Evolutionary conservation across 331 rosid species (phyloP), one percentile per base, ranked within the genome.

Genomic region (Malus hybrid): DNA sequence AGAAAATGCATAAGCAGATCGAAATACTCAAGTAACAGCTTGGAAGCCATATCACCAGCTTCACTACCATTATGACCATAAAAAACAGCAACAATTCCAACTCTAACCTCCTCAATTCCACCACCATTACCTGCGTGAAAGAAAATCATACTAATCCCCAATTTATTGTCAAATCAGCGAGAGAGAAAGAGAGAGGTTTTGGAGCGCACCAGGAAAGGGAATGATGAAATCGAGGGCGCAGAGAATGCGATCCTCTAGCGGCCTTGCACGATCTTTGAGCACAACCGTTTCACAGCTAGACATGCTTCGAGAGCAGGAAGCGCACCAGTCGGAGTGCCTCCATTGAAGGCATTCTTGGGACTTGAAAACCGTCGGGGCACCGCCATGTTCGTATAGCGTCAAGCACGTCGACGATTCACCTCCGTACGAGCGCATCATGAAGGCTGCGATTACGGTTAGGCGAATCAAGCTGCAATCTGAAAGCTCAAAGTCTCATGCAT

Each of bases 331-430:
- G 72, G 88, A 73, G 76, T 88, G 97, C 84, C 86, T 88, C 98
- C 98, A 91, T 72, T 85, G 97, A 42, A 95, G 93, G 72, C 98
- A 94, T 88, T 94, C 91, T 15, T 93, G 97, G 81, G 98, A 93
- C 76, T 83, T 82, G 62, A 93, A 88, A 15, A 93, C 98, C 62
- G 97, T 97, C 77, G 97, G 95, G 82, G 98, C 98, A 53, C 98
- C 96, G 44, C 98, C 98, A 56, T 85, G 77, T 60, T 81, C 84
- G 87, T 91, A 93, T 20, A 93, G 90, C 63, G 88, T 84, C 87
- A 93, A 80, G 78, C 98, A 93, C 2, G 96, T 89, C 26, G 97
- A 89, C 19, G 98, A 86, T 68, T 93, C 97, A 0, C 91, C 96
- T 0, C 82, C 89, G 58, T 1, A 22, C 66, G 74, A 80, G 66